A percentile compares a stretch with the other conserved stretches of the same genome.
Conservation (phyloP, 2,329 filamentous ascomycete species). For the Pyricularia grisea region DNA sequence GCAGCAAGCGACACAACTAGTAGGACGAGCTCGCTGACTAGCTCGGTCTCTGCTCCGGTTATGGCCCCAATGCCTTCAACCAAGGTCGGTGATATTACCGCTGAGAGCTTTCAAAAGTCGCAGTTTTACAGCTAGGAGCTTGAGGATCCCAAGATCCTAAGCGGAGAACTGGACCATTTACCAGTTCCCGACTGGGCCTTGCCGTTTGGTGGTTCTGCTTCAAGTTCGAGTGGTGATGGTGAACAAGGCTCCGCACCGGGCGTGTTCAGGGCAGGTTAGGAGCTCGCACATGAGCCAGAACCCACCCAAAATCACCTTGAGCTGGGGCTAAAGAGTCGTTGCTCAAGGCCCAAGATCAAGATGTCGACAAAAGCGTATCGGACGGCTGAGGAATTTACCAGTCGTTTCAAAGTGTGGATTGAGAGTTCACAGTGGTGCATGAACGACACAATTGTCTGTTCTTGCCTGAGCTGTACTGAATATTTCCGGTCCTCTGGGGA, state of each 20-base stretch:
- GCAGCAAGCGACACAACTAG: constrained; percentile 34
- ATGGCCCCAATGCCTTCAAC: constrained; percentile 17
- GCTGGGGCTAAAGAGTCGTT: neutral
- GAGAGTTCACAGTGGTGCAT: neutral
- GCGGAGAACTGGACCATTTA: neutral
- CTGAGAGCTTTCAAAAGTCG: constrained; percentile 47
- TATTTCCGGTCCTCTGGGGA: neutral
- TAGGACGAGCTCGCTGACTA: constrained; percentile 41
- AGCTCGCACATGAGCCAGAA: neutral
- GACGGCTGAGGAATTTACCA: constrained; percentile 1
- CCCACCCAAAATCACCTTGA: neutral
- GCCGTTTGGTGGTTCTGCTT: neutral
- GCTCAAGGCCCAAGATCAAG: neutral
- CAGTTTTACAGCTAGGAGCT: constrained; percentile 43
- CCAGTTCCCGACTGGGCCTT: neutral
- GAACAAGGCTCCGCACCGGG: neutral
- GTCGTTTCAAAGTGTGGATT: neutral
- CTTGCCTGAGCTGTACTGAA: neutral
- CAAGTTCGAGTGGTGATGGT: neutral
- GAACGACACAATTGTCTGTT: neutral
- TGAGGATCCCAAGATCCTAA: neutral
- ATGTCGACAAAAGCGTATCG: neutral
- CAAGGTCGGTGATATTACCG: constrained; percentile 42
- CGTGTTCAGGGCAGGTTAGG: neutral
- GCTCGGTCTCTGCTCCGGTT: constrained; percentile 19